These are phyloP conservation scores for Pachyrhizus erosus DNA, from an alignment of 306 rosid genomes.

Conservation along the genomic window DNA sequence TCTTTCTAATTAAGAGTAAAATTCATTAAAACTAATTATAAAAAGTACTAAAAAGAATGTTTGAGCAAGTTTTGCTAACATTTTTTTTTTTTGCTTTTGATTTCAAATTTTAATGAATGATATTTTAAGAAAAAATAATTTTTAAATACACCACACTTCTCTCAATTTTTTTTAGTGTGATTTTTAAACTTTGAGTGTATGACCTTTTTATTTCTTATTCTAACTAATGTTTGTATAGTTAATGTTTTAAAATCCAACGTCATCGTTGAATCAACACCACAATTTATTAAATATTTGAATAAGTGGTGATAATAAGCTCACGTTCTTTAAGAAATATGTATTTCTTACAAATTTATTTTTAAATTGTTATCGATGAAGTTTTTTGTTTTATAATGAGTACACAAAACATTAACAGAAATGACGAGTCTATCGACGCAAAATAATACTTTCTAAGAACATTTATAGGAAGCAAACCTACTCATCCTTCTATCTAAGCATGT, in stretches of 20 bases:
- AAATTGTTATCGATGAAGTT: neutral
- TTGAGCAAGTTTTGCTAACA: too few relatives aligned
- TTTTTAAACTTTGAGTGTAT: too few relatives aligned
- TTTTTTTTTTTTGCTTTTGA: too few relatives aligned
- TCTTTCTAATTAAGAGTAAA: too few relatives aligned
- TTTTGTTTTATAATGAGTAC: neutral
- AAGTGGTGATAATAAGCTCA: neutral
- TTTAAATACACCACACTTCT: neutral
- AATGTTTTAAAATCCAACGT: neutral
- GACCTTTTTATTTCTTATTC: too few relatives aligned
- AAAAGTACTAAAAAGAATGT: too few relatives aligned
- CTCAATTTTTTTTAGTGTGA: neutral
- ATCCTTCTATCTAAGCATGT: neutral
- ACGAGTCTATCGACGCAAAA: neutral
- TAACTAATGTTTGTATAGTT: neutral
- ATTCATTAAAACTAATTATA: too few relatives aligned
- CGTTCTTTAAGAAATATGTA: too few relatives aligned
- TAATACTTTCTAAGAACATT: neutral
- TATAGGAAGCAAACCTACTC: neutral
- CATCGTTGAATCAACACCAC: neutral
- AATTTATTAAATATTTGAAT: neutral
- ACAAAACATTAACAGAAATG: too few relatives aligned
- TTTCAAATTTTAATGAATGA: too few relatives aligned
- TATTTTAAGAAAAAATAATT: too few relatives aligned
- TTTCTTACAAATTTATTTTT: too few relatives aligned